These are phyloP conservation scores for Penicillium hesseltinei DNA, from an alignment of 2,329 filamentous ascomycete species.

Conservation along the genomic window DNA sequence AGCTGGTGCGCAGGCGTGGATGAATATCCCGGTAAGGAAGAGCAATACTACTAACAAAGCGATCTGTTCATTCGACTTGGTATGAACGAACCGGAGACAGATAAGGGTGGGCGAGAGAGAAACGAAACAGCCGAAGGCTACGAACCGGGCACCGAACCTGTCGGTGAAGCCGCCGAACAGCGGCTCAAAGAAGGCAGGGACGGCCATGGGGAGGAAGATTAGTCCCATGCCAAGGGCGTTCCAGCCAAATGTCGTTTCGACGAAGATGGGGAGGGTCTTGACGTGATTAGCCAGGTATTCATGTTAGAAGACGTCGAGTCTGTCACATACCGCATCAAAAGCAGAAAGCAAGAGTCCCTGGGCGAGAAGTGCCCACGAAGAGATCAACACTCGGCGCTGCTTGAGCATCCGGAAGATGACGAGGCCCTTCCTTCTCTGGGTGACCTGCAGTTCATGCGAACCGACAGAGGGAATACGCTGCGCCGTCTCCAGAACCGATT, in stretches of 20 bases:
- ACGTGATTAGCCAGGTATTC: neutral
- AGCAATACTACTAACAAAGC: slow-evolving; percentile 64
- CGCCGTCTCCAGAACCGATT: slow-evolving; percentile 22
- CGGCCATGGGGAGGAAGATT: slow-evolving; percentile 57
- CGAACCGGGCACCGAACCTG: slow-evolving; percentile 61
- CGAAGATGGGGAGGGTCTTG: slow-evolving; percentile 53
- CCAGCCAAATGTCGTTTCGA: slow-evolving; percentile 55
- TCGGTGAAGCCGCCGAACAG: slow-evolving; percentile 54
- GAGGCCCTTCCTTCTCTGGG: slow-evolving; percentile 1
- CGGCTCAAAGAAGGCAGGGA: slow-evolving; percentile 63
- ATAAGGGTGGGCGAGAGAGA: slow-evolving; percentile 59
- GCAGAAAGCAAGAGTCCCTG: slow-evolving; percentile 51
- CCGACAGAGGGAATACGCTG: neutral
- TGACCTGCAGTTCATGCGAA: neutral
- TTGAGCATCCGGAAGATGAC: slow-evolving; percentile 24
- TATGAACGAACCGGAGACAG: slow-evolving; percentile 62
- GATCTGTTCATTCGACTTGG: slow-evolving; percentile 60
- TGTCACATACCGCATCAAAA: slow-evolving; percentile 47
- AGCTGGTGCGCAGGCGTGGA: slow-evolving; percentile 61
- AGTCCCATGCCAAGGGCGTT: slow-evolving; percentile 57
- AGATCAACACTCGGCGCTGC: slow-evolving; percentile 54
- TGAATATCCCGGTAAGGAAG: slow-evolving; percentile 56
- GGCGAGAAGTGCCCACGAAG: slow-evolving; percentile 55
- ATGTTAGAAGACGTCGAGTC: slow-evolving; percentile 5
- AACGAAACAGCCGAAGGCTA: slow-evolving; percentile 56